These are phyloP conservation scores for Aspergillus hortae DNA, from an alignment of 2,329 filamentous ascomycete species.

Conservation along the genomic window DNA sequence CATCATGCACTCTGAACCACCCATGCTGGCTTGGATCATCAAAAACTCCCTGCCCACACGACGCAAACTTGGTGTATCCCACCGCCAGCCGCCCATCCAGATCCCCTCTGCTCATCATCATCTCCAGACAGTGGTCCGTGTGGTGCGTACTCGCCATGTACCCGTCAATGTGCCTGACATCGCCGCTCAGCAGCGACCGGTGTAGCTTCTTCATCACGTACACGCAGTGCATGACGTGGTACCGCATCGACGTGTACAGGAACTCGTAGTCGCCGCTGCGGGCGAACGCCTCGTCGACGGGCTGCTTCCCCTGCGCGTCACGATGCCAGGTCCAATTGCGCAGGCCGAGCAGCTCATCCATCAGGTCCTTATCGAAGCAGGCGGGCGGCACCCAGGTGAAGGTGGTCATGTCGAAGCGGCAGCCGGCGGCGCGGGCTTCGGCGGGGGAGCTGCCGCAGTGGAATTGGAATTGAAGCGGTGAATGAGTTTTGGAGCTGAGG, in stretches of 20 bases:
- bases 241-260: slow-evolving; percentile 7
- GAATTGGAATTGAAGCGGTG: neutral
- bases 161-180: neutral
- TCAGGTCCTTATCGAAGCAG: slow-evolving; percentile 22
- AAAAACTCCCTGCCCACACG: slow-evolving; percentile 1
- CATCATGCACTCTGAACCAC: slow-evolving; percentile 1
- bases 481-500: neutral
- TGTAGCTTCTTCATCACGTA: slow-evolving; percentile 15
- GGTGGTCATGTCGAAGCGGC: slow-evolving; percentile 23
- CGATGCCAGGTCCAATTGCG: slow-evolving; percentile 11
- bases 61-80: neutral
- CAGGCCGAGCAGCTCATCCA: slow-evolving; percentile 13
- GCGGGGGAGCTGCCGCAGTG: slow-evolving; percentile 5
- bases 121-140: slow-evolving; percentile 49
- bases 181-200: slow-evolving; percentile 6
- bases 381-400: slow-evolving; percentile 22
- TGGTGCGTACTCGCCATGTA: slow-evolving; percentile 7
- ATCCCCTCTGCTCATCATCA: neutral
- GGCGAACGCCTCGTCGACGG: neutral
- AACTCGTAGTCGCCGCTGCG: slow-evolving; percentile 3
- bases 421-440: slow-evolving; percentile 17
- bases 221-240: slow-evolving; percentile 13
- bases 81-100: neutral
- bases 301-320: slow-evolving; percentile 1
- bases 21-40: neutral